These are phyloP conservation scores for Tagetes patula DNA, from an alignment of 129 eudicot genomes.

Conservation along the genomic window DNA sequence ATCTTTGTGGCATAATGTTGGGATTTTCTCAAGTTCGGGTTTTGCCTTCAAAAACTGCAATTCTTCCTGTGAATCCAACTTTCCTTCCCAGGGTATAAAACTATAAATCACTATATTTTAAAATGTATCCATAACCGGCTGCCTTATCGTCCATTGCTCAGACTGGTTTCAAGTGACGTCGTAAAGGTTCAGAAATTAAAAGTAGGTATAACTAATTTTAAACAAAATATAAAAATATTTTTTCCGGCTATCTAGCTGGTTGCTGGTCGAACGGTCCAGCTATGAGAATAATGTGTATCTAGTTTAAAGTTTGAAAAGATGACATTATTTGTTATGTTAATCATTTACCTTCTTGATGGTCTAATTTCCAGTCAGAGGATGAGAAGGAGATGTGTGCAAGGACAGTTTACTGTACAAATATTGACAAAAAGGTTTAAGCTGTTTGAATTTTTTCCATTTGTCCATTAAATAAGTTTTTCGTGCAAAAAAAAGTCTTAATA, in stretches of 20 bases:
- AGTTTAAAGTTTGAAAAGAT: conserved; percentile 19
- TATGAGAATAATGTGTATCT: no score
- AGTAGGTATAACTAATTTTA: no score
- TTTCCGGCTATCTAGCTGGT: neutral
- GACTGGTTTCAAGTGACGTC: no score
- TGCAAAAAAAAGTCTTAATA: neutral
- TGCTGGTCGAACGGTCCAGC: neutral
- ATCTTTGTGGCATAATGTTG: conserved; percentile 68
- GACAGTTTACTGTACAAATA: conserved; percentile 97
- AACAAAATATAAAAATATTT: no score
- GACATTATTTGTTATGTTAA: neutral
- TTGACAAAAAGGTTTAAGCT: conserved; percentile 78
- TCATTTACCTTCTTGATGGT: conserved; percentile 19
- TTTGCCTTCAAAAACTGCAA: conserved; percentile 95
- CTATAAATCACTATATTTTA: neutral
- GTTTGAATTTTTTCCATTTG: conserved; percentile 16
- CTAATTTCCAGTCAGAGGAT: conserved; percentile 74
- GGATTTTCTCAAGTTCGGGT: conserved; percentile 84
- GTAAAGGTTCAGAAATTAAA: no score
- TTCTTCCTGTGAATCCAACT: conserved; percentile 98
- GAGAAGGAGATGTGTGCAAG: conserved; percentile 97
- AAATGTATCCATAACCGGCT: no score
- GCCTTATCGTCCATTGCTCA: no score
- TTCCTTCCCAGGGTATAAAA: conserved; percentile 85
- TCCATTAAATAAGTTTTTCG: neutral